Evolutionary conservation across 148 eudicot genomes (phyloP).

Genomic region (Silene latifolia): DNA sequence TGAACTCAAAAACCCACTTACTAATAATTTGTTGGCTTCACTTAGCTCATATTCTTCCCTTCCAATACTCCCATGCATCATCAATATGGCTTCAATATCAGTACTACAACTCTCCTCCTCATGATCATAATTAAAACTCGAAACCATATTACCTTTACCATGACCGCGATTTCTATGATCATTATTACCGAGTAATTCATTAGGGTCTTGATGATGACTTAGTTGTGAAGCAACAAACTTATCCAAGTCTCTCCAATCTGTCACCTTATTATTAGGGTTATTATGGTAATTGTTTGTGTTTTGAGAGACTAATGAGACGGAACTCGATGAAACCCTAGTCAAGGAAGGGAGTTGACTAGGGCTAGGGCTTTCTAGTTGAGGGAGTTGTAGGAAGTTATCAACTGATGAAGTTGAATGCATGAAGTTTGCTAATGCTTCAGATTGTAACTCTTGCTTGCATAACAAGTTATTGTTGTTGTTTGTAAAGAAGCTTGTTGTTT

Average conservation of each 20-base stretch:
- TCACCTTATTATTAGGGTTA: constrained; percentile 32
- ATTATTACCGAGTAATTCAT: constrained; percentile 9
- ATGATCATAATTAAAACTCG: constrained; percentile 27
- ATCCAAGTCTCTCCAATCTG: constrained; percentile 79
- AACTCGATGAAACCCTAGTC: constrained; percentile 37
- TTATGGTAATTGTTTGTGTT: constrained; percentile 15
- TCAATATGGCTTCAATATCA: constrained; percentile 42
- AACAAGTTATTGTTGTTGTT: constrained; percentile 43
- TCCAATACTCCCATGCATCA: constrained; percentile 45
- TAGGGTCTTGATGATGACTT: constrained; percentile 43
- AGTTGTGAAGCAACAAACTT: constrained; percentile 85
- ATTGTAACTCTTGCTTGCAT: constrained; percentile 70
- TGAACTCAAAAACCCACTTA: constrained; percentile 45
- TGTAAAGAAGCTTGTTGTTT: constrained; percentile 19
- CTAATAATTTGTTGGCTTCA: constrained; percentile 36
- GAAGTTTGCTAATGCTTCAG: constrained; percentile 36
- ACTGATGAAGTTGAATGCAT: constrained; percentile 24
- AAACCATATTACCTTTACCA: constrained; percentile 16
- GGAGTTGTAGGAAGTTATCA: constrained; percentile 66
- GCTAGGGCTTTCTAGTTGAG: constrained; percentile 80
- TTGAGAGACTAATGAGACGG: constrained; percentile 36
- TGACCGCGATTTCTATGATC: constrained; percentile 12
- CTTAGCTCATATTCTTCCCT: constrained; percentile 21
- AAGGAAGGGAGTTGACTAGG: constrained; percentile 46
- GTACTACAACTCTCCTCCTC: constrained; percentile 27